Evolutionary conservation across 208 protist species (phyloP), one percentile per base, ranked within the genome.

Genomic region (Trichomonas vaginalis): DNA sequence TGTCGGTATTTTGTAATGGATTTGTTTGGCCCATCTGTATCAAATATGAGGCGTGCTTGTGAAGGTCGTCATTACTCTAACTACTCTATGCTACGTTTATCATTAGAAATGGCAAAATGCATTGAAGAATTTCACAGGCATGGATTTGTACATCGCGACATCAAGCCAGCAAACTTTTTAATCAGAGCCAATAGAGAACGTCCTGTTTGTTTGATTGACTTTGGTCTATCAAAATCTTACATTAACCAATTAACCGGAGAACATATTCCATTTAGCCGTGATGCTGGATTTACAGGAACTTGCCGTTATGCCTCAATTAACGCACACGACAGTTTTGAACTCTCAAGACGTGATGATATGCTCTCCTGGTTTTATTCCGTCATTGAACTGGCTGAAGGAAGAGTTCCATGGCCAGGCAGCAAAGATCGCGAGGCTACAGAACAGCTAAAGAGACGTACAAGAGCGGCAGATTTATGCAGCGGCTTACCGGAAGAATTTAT

Each of bases 301-400:
- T 92, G 45, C 86, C 48, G 17, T 10, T 92, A 92, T 51, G 40
- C 86, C 4, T 92, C 86, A 27, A 51, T 92, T 47, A 42, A 92
- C 32, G 86, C 45, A 0, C 86, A 92, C 15, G 45, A 92, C 35
- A 45, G 86, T 14, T 48, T 23, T 17, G 45, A 51, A 39, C 45
- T 56, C 3, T 51, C 45, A 14, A 23, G 45, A 21, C 40, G 86
- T 15, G 86, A 92, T 92, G 86, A 92, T 51, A n/a, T 92, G 45
- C 40, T 92, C 39, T 92, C 86, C 21, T 92, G 86, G 86, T 92
- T 92, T 32, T 92, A 92, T 39, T 92, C 86, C n/a, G 17, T 92
- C 9, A 51, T 92, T 35, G 86, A 92, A 39, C 17, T 92, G 3
- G 86, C 86, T 17, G 45, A 92, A 47, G 23, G n/a, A 39, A 21